phyloP scores from a whole-genome alignment of 805 yeast genomes.

The Yamadazyma insecticola region DNA sequence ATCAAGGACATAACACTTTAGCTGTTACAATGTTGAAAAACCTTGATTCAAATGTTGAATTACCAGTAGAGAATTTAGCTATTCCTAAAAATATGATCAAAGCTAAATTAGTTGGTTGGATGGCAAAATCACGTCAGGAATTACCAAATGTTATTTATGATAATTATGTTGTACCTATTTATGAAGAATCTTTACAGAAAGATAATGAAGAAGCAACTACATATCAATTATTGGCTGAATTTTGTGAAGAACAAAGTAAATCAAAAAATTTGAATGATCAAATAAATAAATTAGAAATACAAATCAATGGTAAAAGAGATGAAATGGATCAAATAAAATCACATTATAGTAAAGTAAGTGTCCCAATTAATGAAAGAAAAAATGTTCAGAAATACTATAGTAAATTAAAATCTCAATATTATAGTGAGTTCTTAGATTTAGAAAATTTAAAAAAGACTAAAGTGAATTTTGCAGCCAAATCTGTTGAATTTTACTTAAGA shows the following conservation, averaged over 20 bases:
- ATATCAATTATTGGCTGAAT: slow-evolving; percentile 49
- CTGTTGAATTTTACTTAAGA: slow-evolving; percentile 56
- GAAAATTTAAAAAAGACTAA: slow-evolving; percentile 32
- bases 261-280: slow-evolving; percentile 41
- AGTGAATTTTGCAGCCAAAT: slow-evolving; percentile 43
- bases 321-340: slow-evolving; percentile 49
- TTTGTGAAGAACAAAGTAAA: slow-evolving; percentile 64
- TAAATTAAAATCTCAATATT: slow-evolving; percentile 44
- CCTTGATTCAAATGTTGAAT: slow-evolving; percentile 5
- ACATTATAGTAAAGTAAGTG: slow-evolving; percentile 37
- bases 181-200: slow-evolving; percentile 5
- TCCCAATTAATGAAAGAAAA: slow-evolving; percentile 43
- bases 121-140: slow-evolving; percentile 65
- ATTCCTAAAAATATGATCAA: slow-evolving; percentile 15
- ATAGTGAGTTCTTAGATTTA: slow-evolving; percentile 47
- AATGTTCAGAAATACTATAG: slow-evolving; percentile 50
- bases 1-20: slow-evolving; percentile 47
- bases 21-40: slow-evolving; percentile 53
- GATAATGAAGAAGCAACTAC: slow-evolving; percentile 4
- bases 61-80: too few relatives aligned
- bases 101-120: slow-evolving; percentile 62
- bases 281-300: slow-evolving; percentile 34
- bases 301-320: slow-evolving; percentile 36
- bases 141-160: slow-evolving; percentile 54
- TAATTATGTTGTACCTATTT: slow-evolving; percentile 51